Conservation (phyloP, 2,329 filamentous ascomycete species). For the Epichloe uncinata region DNA sequence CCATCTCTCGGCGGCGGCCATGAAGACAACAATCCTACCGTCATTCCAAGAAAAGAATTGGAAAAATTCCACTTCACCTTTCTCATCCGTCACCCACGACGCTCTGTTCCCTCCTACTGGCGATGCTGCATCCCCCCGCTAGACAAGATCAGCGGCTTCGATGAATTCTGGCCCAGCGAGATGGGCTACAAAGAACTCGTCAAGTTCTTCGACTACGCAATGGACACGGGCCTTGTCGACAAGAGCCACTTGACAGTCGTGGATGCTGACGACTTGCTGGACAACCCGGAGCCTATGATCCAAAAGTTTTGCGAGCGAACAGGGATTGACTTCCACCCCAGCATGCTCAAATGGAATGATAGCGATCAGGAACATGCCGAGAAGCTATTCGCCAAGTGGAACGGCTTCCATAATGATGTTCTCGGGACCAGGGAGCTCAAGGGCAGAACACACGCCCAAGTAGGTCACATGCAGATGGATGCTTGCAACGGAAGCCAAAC, state of each 20-base stretch:
- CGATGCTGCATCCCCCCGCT: constrained; percentile 87
- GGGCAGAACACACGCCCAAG: constrained; percentile 50
- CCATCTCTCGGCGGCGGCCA: constrained; percentile 55
- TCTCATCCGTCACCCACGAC: constrained; percentile 88
- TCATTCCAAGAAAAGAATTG: constrained; percentile 59
- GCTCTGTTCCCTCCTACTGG: constrained; percentile 85
- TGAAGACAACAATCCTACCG: constrained; percentile 69
- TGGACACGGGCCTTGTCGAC: constrained; percentile 55
- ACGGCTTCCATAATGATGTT: constrained; percentile 91
- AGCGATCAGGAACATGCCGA: constrained; percentile 60
- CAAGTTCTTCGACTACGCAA: constrained; percentile 74
- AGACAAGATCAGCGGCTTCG: constrained; percentile 68
- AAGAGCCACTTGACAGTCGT: constrained; percentile 68
- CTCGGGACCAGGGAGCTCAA: constrained; percentile 69
- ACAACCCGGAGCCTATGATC: constrained; percentile 65
- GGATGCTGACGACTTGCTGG: constrained; percentile 87
- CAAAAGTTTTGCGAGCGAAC: constrained; percentile 70
- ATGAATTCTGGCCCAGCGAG: constrained; percentile 75
- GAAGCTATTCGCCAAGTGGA: constrained; percentile 88
- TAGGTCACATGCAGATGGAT: constrained; percentile 21
- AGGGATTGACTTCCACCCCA: constrained; percentile 58
- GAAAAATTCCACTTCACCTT: constrained; percentile 87
- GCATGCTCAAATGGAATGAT: constrained; percentile 77
- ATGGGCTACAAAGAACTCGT: constrained; percentile 85
- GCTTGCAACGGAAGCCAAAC: neutral